phyloP scores from a whole-genome alignment of 305 asterid genomes.

The Caryopteris hybrid region DNA sequence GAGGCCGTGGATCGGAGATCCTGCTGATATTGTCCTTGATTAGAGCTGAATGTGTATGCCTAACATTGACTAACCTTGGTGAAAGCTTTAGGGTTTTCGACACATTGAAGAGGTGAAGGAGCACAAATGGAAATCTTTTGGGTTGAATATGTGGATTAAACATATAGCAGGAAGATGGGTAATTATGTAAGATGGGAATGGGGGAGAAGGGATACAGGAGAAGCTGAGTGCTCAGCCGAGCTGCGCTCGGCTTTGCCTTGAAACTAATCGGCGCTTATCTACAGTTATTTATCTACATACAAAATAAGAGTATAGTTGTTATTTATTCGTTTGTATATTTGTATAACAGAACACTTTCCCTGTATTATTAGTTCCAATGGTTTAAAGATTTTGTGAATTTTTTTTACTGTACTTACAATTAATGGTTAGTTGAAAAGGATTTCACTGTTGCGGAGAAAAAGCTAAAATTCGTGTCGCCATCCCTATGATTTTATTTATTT shows the following conservation, averaged over 20 bases:
- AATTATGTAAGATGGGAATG: background rate
- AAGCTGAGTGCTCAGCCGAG: background rate
- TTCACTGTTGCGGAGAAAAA: too few species aligned
- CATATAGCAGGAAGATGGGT: background rate
- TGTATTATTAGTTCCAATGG: slow-evolving; percentile 4
- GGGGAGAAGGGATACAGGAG: background rate
- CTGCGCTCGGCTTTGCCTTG: background rate
- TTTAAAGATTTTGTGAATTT: slow-evolving; percentile 13
- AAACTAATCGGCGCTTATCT: background rate
- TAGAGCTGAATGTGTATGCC: slow-evolving; percentile 29
- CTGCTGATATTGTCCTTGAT: slow-evolving; percentile 76
- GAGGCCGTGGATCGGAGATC: slow-evolving; percentile 93
- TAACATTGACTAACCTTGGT: background rate
- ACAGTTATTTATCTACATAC: slow-evolving; percentile 17
- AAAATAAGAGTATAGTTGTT: slow-evolving; percentile 25
- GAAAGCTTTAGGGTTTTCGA: background rate
- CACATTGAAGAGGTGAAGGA: background rate
- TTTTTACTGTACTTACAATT: too few species aligned
- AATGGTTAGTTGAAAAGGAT: too few species aligned
- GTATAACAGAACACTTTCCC: slow-evolving; percentile 16
- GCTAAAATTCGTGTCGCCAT: too few species aligned
- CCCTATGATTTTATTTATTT: too few species aligned
- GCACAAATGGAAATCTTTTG: background rate
- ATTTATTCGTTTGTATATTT: slow-evolving; percentile 28
- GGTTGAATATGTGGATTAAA: background rate